Percentiles rank a stretch among this genome's conserved stretches.
Conservation (phyloP, 1,284 basidiomycete species). For the Polyporus tsugae region DNA sequence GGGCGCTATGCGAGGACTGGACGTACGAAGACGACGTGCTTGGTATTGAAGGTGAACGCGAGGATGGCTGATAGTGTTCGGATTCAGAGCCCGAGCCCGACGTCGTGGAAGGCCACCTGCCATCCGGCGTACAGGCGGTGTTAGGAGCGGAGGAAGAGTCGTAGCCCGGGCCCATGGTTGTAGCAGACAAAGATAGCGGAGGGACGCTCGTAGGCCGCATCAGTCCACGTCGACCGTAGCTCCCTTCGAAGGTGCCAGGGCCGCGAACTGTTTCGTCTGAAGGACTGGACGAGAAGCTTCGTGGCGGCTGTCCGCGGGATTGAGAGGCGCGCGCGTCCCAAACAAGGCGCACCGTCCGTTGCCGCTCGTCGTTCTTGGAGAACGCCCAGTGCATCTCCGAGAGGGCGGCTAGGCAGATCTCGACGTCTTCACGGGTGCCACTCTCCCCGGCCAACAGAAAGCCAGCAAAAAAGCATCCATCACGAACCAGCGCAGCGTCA, state of each 20-base stretch:
- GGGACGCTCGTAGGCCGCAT: constrained; percentile 45
- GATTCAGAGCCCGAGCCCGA: constrained; percentile 39
- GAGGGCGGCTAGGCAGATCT: constrained; percentile 75
- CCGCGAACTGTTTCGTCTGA: constrained; percentile 32
- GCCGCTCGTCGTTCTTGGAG: constrained; percentile 75
- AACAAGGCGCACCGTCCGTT: constrained; percentile 65
- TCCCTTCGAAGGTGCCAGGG: constrained; percentile 31
- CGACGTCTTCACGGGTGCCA: constrained; percentile 73
- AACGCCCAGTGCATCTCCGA: constrained; percentile 84
- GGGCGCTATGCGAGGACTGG: constrained; percentile 29
- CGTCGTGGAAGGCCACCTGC: constrained; percentile 41
- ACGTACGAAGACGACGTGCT: constrained; percentile 36
- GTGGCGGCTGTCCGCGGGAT: constrained; percentile 27
- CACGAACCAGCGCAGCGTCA: constrained; percentile 83
- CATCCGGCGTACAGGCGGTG: constrained; percentile 45
- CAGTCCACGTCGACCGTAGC: constrained; percentile 37
- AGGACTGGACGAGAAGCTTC: constrained; percentile 36
- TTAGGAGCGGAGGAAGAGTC: constrained; percentile 42
- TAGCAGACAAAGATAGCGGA: constrained; percentile 38
- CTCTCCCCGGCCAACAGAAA: constrained; percentile 68
- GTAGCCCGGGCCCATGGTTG: constrained; percentile 31
- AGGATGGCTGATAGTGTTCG: constrained; percentile 36
- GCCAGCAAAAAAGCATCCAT: constrained; percentile 83
- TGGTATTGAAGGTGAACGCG: constrained; percentile 37
- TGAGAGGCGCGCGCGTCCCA: constrained; percentile 51